phyloP scores from a whole-genome alignment of 371 early-diverging fungal genomes.

The Umbelopsis sp. region DNA sequence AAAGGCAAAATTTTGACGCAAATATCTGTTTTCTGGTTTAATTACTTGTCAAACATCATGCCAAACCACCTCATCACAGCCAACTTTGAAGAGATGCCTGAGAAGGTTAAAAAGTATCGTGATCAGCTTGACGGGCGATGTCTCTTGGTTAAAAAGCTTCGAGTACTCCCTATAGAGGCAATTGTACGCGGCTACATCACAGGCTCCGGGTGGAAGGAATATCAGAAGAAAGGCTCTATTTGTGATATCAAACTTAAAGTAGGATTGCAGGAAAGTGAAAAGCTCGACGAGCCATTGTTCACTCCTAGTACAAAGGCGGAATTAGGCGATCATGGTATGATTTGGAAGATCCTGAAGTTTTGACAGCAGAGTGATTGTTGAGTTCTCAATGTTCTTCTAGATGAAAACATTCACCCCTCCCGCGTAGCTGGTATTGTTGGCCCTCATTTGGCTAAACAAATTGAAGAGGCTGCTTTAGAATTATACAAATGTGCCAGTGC shows the following conservation, averaged over 20 bases:
- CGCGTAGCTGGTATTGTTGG: slow-evolving; percentile 88
- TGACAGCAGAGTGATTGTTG: not conserved
- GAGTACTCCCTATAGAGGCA: slow-evolving; percentile 96
- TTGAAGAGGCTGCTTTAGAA: slow-evolving; percentile 42
- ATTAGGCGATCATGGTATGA: slow-evolving; percentile 89
- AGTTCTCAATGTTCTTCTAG: slow-evolving; percentile 43
- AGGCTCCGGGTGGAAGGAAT: slow-evolving; percentile 96
- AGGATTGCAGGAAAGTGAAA: slow-evolving; percentile 84
- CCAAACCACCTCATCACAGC: slow-evolving; percentile 95
- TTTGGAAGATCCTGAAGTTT: not conserved
- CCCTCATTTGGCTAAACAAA: slow-evolving; percentile 44
- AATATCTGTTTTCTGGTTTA: slow-evolving; percentile 95
- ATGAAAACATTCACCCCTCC: slow-evolving; percentile 96
- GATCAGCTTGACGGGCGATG: slow-evolving; percentile 87
- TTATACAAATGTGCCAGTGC: slow-evolving; percentile 64
- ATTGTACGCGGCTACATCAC: slow-evolving; percentile 98
- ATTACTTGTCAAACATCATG: slow-evolving; percentile 78
- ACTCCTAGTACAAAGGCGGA: slow-evolving; percentile 99
- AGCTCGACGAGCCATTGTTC: slow-evolving; percentile 83
- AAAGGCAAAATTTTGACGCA: slow-evolving; percentile 97
- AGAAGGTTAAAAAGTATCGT: slow-evolving; percentile 80
- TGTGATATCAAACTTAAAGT: slow-evolving; percentile 87
- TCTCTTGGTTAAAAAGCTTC: slow-evolving; percentile 90
- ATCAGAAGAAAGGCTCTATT: slow-evolving; percentile 88
- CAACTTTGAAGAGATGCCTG: slow-evolving; percentile 93